These are phyloP conservation scores for Dryas alaskensis DNA, from an alignment of 306 rosid genomes.

Conservation along the genomic window DNA sequence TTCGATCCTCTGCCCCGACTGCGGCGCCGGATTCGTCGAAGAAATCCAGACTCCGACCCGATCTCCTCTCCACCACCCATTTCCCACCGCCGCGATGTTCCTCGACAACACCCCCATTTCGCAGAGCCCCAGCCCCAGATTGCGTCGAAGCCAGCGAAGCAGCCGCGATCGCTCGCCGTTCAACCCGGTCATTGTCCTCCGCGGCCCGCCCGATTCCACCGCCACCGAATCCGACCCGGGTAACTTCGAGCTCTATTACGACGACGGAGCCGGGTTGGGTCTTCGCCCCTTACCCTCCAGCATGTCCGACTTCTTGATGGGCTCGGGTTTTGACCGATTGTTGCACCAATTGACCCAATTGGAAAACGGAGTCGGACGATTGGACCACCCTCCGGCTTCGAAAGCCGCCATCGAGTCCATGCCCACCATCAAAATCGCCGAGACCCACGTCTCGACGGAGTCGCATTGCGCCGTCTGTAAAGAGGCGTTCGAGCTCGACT, in stretches of 20 bases:
- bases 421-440: conserved; percentile 55
- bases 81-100: conserved; percentile 43
- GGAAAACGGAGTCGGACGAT: conserved; percentile 41
- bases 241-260: conserved; percentile 58
- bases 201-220: conserved; percentile 34
- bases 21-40: conserved; percentile 52
- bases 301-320: conserved; percentile 60
- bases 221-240: conserved; percentile 44
- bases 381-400: conserved; percentile 61
- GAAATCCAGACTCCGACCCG: conserved; percentile 46
- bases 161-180: conserved; percentile 60
- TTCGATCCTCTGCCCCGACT: conserved; percentile 48
- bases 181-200: conserved; percentile 65
- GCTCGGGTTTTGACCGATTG: conserved; percentile 63
- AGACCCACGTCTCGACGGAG: conserved; percentile 41
- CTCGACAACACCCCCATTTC: conserved; percentile 30
- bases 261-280: conserved; percentile 57
- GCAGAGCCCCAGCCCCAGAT: conserved; percentile 32
- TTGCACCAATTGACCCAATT: conserved; percentile 56
- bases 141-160: conserved; percentile 38
- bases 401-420: conserved; percentile 65
- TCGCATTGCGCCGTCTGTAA: conserved; percentile 68
- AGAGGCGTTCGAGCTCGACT: conserved; percentile 49
- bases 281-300: conserved; percentile 58
- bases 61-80: conserved; percentile 37